phyloP scores from a whole-genome alignment of 768 basidiomycete genomes.

The Sarcodon sp. region DNA sequence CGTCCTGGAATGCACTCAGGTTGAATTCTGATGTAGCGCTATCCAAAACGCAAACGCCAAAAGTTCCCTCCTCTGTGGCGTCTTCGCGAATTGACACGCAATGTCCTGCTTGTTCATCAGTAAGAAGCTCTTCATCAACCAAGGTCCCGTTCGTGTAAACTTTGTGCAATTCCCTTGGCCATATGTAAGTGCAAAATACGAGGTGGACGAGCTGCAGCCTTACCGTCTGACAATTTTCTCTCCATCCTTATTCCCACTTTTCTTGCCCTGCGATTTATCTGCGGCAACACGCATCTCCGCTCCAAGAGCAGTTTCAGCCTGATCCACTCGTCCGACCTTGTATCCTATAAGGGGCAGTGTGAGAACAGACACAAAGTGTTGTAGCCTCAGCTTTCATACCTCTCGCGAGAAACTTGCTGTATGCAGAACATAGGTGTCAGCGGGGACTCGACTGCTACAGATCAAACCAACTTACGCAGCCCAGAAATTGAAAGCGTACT shows the following conservation, averaged over 20 bases:
- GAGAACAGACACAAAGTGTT: neutral
- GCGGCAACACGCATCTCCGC: slow-evolving; percentile 90
- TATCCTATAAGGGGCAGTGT: slow-evolving; percentile 36
- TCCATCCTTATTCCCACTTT: slow-evolving; percentile 21
- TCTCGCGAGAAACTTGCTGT: slow-evolving; percentile 74
- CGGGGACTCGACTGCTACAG: slow-evolving; percentile 1
- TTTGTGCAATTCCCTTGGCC: slow-evolving; percentile 63
- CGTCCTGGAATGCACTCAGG: slow-evolving; percentile 81
- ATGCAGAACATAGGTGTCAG: neutral
- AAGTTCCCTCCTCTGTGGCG: slow-evolving; percentile 35
- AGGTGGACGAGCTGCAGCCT: slow-evolving; percentile 50
- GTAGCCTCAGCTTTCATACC: slow-evolving; percentile 21
- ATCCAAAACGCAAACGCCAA: slow-evolving; percentile 87
- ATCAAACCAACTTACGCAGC: slow-evolving; percentile 46
- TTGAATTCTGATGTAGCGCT: slow-evolving; percentile 95
- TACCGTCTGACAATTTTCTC: slow-evolving; percentile 51
- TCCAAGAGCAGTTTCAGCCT: slow-evolving; percentile 92
- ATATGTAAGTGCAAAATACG: neutral
- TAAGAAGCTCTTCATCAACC: slow-evolving; percentile 79
- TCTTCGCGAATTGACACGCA: slow-evolving; percentile 81
- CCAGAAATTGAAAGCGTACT: slow-evolving; percentile 88
- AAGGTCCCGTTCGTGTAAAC: slow-evolving; percentile 96
- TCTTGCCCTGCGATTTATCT: slow-evolving; percentile 39
- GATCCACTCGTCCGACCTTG: slow-evolving; percentile 94
- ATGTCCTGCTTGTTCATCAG: slow-evolving; percentile 90